phyloP scores from a whole-genome alignment of 495 filamentous ascomycete genomes.

The Chaetomium tenue region DNA sequence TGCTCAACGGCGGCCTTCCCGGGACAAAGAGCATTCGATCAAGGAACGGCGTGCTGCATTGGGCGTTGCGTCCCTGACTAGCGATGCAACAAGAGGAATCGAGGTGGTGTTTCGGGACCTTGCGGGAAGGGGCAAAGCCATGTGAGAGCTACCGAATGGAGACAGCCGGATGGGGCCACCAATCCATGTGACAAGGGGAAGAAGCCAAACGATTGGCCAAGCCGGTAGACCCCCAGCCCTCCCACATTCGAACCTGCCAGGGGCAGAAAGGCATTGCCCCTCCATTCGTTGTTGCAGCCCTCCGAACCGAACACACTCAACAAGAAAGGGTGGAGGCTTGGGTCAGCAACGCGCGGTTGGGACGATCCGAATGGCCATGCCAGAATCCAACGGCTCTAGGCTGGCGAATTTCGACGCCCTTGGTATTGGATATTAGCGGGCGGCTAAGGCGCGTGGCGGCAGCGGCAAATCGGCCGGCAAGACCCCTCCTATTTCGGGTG shows the following conservation, averaged over 20 bases:
- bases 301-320: background rate
- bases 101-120: constrained; percentile 17
- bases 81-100: constrained; percentile 2
- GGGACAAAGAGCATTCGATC: constrained; percentile 1
- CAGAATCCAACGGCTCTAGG: background rate
- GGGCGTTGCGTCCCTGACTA: background rate
- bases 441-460: constrained; percentile 1
- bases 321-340: background rate
- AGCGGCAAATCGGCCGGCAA: background rate
- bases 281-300: constrained; percentile 1
- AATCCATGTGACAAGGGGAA: constrained; percentile 16
- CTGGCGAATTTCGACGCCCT: no score
- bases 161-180: constrained; percentile 10
- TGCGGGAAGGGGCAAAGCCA: constrained; percentile 19
- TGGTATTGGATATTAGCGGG: background rate
- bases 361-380: background rate
- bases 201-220: constrained; percentile 6
- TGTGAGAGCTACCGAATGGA: constrained; percentile 24
- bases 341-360: background rate
- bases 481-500: constrained; percentile 19
- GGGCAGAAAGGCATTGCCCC: constrained; percentile 7
- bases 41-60: background rate
- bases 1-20: background rate
- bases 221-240: background rate
- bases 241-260: constrained; percentile 1